Percentiles rank a stretch among this genome's conserved stretches.
Evolutionary conservation across 768 basidiomycete genomes (phyloP).

Genomic region (Kwoniella shandongensis): DNA sequence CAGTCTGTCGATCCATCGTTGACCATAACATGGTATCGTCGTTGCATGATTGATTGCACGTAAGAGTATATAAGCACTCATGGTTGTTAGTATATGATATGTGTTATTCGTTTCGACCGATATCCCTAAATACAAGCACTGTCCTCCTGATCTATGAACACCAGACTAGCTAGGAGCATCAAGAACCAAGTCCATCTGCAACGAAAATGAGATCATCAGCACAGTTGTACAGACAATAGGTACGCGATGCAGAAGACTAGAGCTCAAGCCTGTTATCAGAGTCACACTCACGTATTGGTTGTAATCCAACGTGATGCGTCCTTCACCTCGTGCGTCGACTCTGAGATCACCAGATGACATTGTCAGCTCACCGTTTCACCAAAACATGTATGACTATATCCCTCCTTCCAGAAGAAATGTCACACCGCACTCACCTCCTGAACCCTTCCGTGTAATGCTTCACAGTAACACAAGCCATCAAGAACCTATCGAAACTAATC

Average conservation of each 20-base stretch:
- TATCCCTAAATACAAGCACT: no score
- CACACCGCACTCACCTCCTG: slow-evolving; percentile 35
- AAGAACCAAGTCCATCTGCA: slow-evolving; percentile 49
- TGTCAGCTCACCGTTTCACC: background rate
- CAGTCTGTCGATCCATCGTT: no score
- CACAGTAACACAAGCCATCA: slow-evolving; percentile 55
- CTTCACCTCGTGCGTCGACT: slow-evolving; percentile 39
- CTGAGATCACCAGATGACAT: slow-evolving; percentile 12
- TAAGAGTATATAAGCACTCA: no score
- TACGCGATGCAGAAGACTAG: background rate
- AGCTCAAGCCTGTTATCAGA: background rate
- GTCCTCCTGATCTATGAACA: no score
- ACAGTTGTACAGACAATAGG: background rate
- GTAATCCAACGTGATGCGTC: slow-evolving; percentile 50
- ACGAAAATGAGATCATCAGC: slow-evolving; percentile 1
- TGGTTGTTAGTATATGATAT: no score
- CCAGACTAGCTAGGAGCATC: slow-evolving; percentile 42
- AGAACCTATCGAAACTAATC: slow-evolving; percentile 52
- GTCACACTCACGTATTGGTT: slow-evolving; percentile 46
- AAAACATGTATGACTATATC: no score
- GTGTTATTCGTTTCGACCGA: no score
- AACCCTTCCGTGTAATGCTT: slow-evolving; percentile 54
- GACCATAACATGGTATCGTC: no score
- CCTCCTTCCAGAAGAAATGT: background rate
- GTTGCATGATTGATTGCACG: no score